Evolutionary conservation across 108 stramenopile species (phyloP), one percentile per base, ranked within the genome.

Genomic region (Skeletonema marinoi): DNA sequence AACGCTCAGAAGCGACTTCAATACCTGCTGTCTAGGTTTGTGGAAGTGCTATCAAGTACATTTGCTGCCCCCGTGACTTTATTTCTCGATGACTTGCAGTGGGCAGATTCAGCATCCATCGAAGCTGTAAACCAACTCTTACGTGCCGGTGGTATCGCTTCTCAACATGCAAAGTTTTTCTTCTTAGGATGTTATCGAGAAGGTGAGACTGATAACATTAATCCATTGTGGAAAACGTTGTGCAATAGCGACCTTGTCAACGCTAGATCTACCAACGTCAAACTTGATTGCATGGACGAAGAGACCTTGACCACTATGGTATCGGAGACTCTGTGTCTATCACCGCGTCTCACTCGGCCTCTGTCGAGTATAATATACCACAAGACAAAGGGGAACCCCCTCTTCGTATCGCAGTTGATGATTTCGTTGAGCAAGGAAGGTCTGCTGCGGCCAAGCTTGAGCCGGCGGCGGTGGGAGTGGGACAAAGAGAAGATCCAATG

Each of bases 71-170:
- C 82, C 9, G 16, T 83, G 31, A 58, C 64, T 11, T 58, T 83
- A 1, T 77, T 83, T 30, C 29, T 83, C 25, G 82, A 83, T 68
- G n/a, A n/a, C n/a, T n/a, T n/a, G n/a, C n/a, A n/a, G n/a, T n/a
- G n/a, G n/a, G n/a, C n/a, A n/a, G n/a, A 76, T 77, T 60, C n/a
- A 73, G 19, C 82, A 6, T 72, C 68, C 31, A 61, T 77, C 6
- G 65, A 21, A n/a, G n/a, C 61, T 14, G 69, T 77, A 0, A 21
- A 41, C 10, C 65, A 68, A 17, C 67, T 75, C 4, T 32, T 75
- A 7, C 11, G 10, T 7, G 25, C 9, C 2, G 65, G 64, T 32
- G 31, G 56, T 1, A 36, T 54, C 14, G 42, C 35, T 3, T 19
- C 32, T 33, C 32, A 59, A 1, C 32, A 2, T 48, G 32, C 44